Evolutionary conservation across 2,329 filamentous ascomycete species (phyloP).

Genomic region (Colletotrichum chrysophilum): DNA sequence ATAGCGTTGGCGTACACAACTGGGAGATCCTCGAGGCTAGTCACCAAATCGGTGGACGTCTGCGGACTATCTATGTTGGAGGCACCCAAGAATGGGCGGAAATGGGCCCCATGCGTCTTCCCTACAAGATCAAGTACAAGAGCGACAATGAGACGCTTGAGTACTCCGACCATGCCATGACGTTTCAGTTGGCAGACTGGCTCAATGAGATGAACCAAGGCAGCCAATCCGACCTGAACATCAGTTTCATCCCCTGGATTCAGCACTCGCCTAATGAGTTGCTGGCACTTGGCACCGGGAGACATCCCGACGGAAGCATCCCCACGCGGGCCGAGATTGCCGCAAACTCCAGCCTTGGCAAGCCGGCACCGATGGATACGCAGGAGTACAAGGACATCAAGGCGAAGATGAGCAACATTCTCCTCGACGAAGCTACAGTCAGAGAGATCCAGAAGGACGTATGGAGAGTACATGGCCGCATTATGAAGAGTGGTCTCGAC

Average conservation of each 20-base stretch:
- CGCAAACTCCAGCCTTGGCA: slow-evolving; percentile 45
- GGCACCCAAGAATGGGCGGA: slow-evolving; percentile 62
- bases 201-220: slow-evolving; percentile 61
- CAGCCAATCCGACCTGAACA: slow-evolving; percentile 45
- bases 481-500: slow-evolving; percentile 56
- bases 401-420: slow-evolving; percentile 28
- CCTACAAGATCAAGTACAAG: slow-evolving; percentile 42
- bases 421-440: background rate
- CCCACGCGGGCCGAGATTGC: slow-evolving; percentile 55
- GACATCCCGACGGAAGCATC: slow-evolving; percentile 55
- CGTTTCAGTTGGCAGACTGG: slow-evolving; percentile 62
- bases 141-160: slow-evolving; percentile 56
- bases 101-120: slow-evolving; percentile 60
- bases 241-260: slow-evolving; percentile 69
- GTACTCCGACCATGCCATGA: slow-evolving; percentile 64
- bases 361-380: slow-evolving; percentile 31
- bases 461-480: slow-evolving; percentile 44
- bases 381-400: slow-evolving; percentile 26
- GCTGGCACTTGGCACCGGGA: slow-evolving; percentile 49
- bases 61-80: slow-evolving; percentile 63
- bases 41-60: slow-evolving; percentile 62
- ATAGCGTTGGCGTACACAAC: slow-evolving; percentile 54
- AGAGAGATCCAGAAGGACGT: slow-evolving; percentile 44
- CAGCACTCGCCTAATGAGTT: slow-evolving; percentile 59
- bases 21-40: slow-evolving; percentile 64